Evolutionary conservation across 768 basidiomycete species (phyloP), one percentile per base, ranked within the genome.

Genomic region (Calocera cornea): DNA sequence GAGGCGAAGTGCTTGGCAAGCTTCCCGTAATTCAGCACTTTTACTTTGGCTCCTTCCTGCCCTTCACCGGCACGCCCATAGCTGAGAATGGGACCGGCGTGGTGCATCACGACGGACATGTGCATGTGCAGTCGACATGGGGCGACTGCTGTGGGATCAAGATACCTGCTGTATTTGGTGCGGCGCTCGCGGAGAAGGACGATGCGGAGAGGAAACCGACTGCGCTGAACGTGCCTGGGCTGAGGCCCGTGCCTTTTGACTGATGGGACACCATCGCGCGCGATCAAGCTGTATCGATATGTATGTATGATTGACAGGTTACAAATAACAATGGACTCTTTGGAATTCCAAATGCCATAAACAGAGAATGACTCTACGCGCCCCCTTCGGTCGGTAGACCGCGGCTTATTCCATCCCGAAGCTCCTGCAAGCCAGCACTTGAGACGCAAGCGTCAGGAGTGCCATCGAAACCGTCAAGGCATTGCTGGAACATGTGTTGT

Each of bases 11-110:
- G 0, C 82, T 98, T 12, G 89, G 88, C 68, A 97, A 97, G 73
- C 86, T 98, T 1, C 95, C 97, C 1, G 93, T 99, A 67, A 84
- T 92, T 40, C 95, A 98, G 76, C 97, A 99, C 77, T 95, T 97
- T 76, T 80, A 95, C 50, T 98, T 98, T 72, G 95, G 97, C 5
- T 86, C 86, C 1, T 79, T 97, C 14, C 71, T 83, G 89, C 1
- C 75, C 80, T 0, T 91, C 86, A 74, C 84, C 86, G 19, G 89
- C 87, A 0, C 84, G 86, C 5, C 74, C 79, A 0, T 79, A 76
- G 2, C 80, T 81, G 1, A 2, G 73, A 16, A 73, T 17, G 69
- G 70, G 1, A 71, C 71, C 11, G 71, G 64, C 1, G 73, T 80
- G 40, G 82, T 81, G 54, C 77, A 76, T 0, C 80, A 85, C 70